These are phyloP conservation scores for Fusarium agapanthi DNA, from an alignment of 2,329 filamentous ascomycete species.

Conservation along the genomic window DNA sequence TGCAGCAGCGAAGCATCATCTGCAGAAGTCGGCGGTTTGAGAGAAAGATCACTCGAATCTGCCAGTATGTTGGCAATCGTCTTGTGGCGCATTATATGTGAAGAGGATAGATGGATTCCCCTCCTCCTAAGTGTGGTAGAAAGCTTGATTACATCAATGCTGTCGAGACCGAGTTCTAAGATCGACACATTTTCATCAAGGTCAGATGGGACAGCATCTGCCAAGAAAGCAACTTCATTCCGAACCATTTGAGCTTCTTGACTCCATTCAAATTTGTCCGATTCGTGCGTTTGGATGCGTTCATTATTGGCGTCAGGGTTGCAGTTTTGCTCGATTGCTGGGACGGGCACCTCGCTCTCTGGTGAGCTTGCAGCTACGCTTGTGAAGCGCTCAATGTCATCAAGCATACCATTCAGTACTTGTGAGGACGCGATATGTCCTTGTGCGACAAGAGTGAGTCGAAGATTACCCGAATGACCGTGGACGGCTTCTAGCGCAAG, in stretches of 20 bases:
- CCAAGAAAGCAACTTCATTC: conserved; percentile 69
- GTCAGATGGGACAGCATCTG: conserved; percentile 58
- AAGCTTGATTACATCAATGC: conserved; percentile 89
- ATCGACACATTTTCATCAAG: conserved; percentile 71
- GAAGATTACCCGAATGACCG: conserved; percentile 56
- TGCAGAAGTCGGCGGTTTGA: not conserved
- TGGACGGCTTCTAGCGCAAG: conserved; percentile 79
- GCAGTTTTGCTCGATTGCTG: not conserved
- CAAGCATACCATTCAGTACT: conserved; percentile 46
- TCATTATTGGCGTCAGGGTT: not conserved
- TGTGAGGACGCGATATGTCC: conserved; percentile 46
- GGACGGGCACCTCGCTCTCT: conserved; percentile 11
- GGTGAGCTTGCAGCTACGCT: conserved; percentile 10
- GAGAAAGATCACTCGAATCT: conserved; percentile 1
- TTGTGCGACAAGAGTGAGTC: conserved; percentile 68
- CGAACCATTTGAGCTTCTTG: conserved; percentile 61
- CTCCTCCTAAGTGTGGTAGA: conserved; percentile 73
- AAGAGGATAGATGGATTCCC: conserved; percentile 71
- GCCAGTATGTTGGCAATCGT: conserved; percentile 69
- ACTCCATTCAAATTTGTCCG: conserved; percentile 66
- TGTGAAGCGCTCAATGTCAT: conserved; percentile 47
- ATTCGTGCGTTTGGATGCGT: conserved; percentile 46
- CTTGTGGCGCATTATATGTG: conserved; percentile 77
- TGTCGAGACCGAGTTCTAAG: conserved; percentile 87
- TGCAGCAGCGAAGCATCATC: conserved; percentile 20